A percentile compares a stretch with the other conserved stretches of the same genome.
These are phyloP conservation scores for Actinomucor elegans DNA, from an alignment of 371 early-diverging fungal genomes.

Conservation along the genomic window DNA sequence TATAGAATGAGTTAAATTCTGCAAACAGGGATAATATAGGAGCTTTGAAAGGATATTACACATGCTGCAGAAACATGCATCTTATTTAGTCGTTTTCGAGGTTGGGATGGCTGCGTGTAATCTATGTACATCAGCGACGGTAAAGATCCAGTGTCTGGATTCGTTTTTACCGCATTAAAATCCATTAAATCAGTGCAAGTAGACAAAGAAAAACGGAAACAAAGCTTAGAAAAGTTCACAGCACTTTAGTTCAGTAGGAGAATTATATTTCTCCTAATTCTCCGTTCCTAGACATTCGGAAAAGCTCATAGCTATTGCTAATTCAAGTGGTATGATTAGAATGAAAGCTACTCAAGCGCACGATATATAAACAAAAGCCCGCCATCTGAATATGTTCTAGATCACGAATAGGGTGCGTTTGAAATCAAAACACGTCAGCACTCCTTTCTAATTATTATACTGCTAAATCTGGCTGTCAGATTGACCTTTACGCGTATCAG, in stretches of 20 bases:
- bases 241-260: not conserved
- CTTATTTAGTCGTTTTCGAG: conserved; percentile 8
- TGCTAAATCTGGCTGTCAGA: too few species aligned
- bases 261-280: conserved; percentile 7
- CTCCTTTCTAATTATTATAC: too few species aligned
- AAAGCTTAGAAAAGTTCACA: not conserved
- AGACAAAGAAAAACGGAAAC: not conserved
- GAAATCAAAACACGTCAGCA: too few species aligned
- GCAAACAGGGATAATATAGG: not conserved
- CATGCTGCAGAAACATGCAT: conserved; percentile 21
- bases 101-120: not conserved
- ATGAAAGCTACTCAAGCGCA: too few species aligned
- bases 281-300: not conserved
- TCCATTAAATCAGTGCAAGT: not conserved
- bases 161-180: not conserved
- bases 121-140: conserved; percentile 13
- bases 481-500: too few species aligned
- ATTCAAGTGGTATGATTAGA: not conserved
- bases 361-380: too few species aligned
- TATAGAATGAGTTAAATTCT: not conserved
- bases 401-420: too few species aligned
- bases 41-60: too few species aligned
- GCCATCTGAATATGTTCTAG: too few species aligned
- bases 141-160: not conserved
- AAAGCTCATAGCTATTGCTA: too few species aligned